phyloP scores from a whole-genome alignment of 2,329 filamentous ascomycete genomes.

The Pseudogymnoascus sp. region DNA sequence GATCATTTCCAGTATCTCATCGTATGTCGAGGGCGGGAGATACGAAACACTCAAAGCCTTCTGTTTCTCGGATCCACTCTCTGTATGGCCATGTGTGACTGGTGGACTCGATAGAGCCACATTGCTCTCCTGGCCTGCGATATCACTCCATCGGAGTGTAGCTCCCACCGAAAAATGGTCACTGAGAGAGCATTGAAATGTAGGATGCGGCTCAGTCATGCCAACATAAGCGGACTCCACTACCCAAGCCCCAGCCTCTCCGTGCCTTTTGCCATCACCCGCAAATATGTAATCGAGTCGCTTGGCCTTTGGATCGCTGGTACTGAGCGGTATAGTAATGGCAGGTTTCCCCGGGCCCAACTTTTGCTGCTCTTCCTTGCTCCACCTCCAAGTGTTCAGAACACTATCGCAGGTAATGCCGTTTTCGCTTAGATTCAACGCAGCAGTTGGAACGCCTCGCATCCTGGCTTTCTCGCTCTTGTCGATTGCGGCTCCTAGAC shows the following conservation, averaged over 20 bases:
- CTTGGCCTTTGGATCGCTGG: conserved; percentile 67
- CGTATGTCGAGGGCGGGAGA: conserved; percentile 47
- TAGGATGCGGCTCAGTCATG: conserved; percentile 74
- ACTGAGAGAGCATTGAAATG: conserved; percentile 74
- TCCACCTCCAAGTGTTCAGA: conserved; percentile 92
- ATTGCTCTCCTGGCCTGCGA: conserved; percentile 14
- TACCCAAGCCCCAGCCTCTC: conserved; percentile 46
- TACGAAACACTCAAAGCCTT: conserved; percentile 16
- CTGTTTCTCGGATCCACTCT: conserved; percentile 16
- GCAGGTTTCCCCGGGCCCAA: conserved; percentile 55
- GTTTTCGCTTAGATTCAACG: conserved; percentile 70
- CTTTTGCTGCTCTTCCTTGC: conserved; percentile 57
- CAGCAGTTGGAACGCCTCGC: conserved; percentile 62
- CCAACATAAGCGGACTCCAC: conserved; percentile 64
- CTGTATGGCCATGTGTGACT: conserved; percentile 15
- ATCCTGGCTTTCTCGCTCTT: conserved; percentile 57
- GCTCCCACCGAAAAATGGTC: conserved; percentile 92
- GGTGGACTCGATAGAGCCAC: conserved; percentile 21
- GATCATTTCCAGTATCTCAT: conserved; percentile 65
- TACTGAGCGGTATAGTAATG: conserved; percentile 53
- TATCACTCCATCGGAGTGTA: conserved; percentile 42
- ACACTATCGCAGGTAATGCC: conserved; percentile 80
- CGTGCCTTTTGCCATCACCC: conserved; percentile 39
- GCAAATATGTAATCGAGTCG: conserved; percentile 93
- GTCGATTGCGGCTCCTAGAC: conserved; percentile 64